Conservation (phyloP, 2,329 filamentous ascomycete genomes). For the Ramularia endophylla region DNA sequence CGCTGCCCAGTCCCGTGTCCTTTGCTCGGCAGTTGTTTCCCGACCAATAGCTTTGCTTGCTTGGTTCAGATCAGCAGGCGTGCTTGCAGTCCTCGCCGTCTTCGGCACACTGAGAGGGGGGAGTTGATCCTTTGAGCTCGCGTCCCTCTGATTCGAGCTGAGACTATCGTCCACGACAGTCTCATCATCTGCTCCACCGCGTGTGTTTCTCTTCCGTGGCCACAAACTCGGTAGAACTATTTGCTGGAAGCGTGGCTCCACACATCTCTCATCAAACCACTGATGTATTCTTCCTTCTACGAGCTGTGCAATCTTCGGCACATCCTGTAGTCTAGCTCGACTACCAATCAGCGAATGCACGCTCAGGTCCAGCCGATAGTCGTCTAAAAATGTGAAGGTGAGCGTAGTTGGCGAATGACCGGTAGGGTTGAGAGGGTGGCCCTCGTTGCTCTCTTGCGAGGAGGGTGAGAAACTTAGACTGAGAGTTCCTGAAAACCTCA, state of each 20-base stretch:
- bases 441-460: slow-evolving; percentile 30
- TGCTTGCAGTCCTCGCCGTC: slow-evolving; percentile 7
- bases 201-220: slow-evolving; percentile 77
- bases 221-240: slow-evolving; percentile 77
- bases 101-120: slow-evolving; percentile 10
- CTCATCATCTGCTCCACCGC: slow-evolving; percentile 59
- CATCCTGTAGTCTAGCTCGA: slow-evolving; percentile 73
- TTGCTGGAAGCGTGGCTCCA: slow-evolving; percentile 81
- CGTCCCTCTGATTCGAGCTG: slow-evolving; percentile 12
- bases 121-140: slow-evolving; percentile 6
- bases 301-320: slow-evolving; percentile 81
- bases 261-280: slow-evolving; percentile 83
- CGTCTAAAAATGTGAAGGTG: slow-evolving; percentile 87
- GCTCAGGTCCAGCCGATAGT: slow-evolving; percentile 78
- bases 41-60: slow-evolving; percentile 5
- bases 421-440: slow-evolving; percentile 38
- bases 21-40: slow-evolving; percentile 29
- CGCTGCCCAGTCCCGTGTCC: slow-evolving; percentile 30
- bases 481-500: slow-evolving; percentile 89
- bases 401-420: slow-evolving; percentile 61
- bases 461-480: slow-evolving; percentile 88
- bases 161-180: slow-evolving; percentile 35
- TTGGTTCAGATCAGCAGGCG: slow-evolving; percentile 3
- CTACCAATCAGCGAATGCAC: slow-evolving; percentile 74
- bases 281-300: slow-evolving; percentile 73